Evolutionary conservation across 2,329 filamentous ascomycete genomes (phyloP), one percentile per base, ranked within the genome.

Genomic region (Leptoxyphium fumago): DNA sequence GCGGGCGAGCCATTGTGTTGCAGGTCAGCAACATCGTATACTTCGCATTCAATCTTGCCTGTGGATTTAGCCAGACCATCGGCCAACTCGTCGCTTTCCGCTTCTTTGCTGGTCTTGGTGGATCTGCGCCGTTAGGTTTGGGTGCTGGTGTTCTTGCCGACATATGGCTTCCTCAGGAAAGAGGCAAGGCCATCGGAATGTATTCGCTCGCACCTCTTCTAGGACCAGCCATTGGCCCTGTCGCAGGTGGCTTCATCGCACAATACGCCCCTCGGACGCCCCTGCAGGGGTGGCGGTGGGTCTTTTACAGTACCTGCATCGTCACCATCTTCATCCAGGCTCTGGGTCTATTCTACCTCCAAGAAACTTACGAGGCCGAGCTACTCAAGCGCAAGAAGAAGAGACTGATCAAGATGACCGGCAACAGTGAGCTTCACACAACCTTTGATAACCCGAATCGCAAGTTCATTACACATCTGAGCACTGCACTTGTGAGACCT

Each of bases 231-330:
- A 63, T 82, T 4, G 80, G 79, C 0, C 80, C 80, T 0, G 74
- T 84, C 2, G 71, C 72, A 0, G 79, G 78, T 9, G 78, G 75
- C 0, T 83, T 78, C 55, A 77, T 84, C 18, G 69, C 77, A 0
- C 63, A 80, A 52, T 66, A 73, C 48, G 75, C 71, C 7, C 14
- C 38, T 14, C 11, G 32, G 15, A 36, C 32, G 5, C 32, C 32
- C 13, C 9, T 36, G 15, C 32, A 36, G 15, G 77, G 72, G 1
- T 86, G 82, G 82, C 71, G 80, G 34, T 86, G 82, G 82, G 74
- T 77, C 7, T 86, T 85, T 63, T 83, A 74, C 62, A 68, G 75
- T 0, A 81, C 78, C 1, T 75, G 76, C 1, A 79, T 84, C 45
- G 66, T 67, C 18, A 75, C 77, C 45, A 79, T 68, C 1, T 46